Conservation (phyloP, 2,329 filamentous ascomycete genomes). For the Stagonosporopsis cucurbitacearum region DNA sequence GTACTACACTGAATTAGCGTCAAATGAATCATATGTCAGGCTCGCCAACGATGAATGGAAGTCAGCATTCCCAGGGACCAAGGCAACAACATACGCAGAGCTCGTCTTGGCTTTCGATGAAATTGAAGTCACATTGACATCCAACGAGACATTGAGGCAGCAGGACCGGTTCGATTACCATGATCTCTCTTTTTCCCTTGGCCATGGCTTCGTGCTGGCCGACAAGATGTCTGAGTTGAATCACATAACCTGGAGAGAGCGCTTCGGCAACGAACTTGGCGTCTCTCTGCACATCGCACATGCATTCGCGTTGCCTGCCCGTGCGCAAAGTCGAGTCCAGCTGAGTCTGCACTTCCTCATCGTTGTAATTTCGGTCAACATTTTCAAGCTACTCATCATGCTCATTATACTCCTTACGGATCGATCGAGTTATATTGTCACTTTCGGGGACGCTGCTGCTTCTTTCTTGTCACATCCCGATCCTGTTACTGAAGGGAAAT, state of each 20-base stretch:
- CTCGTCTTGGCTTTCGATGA: not conserved
- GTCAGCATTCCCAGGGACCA: not conserved
- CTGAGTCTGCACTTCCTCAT: conserved; percentile 25
- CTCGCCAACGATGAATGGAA: not conserved
- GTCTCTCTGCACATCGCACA: conserved; percentile 7
- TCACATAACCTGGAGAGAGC: not conserved
- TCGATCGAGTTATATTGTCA: not conserved
- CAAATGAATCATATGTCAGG: not conserved
- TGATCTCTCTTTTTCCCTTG: not conserved
- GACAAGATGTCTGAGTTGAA: not conserved
- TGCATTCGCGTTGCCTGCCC: conserved; percentile 4
- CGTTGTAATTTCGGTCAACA: conserved; percentile 21
- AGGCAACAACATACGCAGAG: not conserved
- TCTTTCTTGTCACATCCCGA: not conserved
- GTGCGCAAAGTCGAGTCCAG: conserved; percentile 20
- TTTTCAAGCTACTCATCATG: conserved; percentile 26
- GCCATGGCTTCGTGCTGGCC: not conserved
- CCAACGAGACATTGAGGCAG: not conserved
- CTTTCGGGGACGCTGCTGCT: not conserved
- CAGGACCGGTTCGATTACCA: not conserved
- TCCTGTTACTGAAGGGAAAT: not conserved
- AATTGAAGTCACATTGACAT: not conserved
- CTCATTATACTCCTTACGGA: not conserved
- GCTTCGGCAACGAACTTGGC: not conserved
- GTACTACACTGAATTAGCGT: not conserved